Base-by-base conservation (phyloP, 1,139 yeast species). In the Magnusiomyces ingens region DNA sequence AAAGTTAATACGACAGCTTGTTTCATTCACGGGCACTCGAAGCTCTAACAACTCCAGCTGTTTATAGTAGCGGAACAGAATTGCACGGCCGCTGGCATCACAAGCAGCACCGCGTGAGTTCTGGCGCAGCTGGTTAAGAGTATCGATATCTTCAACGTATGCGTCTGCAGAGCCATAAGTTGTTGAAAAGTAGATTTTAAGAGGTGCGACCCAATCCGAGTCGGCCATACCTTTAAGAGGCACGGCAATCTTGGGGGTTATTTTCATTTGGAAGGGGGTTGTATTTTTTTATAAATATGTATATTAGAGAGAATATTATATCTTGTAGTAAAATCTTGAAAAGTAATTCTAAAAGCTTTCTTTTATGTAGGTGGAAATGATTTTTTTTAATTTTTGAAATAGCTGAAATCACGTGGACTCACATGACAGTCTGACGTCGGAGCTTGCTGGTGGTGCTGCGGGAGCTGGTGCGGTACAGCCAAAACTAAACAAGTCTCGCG, bases 1-100 rank as follows among this genome's bases (percentile, higher is more conserved):
- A 68, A 91, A 91, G 51, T 79, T 76, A 45, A 85, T 69, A 57
- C 78, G 75, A 59, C 81, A 79, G 53, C 82, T 82, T 21, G 76
- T 73, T 21, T 77, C 73, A 50, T 75, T 76, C 57, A 85, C 77
- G 0, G 96, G 93, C 17, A 91, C 68, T 55, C 97, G 74, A 60
- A 88, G 70, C 59, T 87, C 93, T 50, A 93, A 70, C 18, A 89
- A 77, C 63, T 91, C 96, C 59, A 93, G 67, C 66, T 86, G 95
- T 32, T 89, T 87, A 64, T 84, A 89, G 69, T 93, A 93, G 55
- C 79, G 78, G 65, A 80, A 82, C 58, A 85, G 76, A 51, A 84
- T 70, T 59, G 79, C 81, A 60, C 78, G 57, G 18, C 76, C 76
- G 3, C 65, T 61, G 4, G 68, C 62, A 53, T 71, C 72, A 40